phyloP scores from a whole-genome alignment of 371 early-diverging fungal genomes.

The Mucor irregularis region DNA sequence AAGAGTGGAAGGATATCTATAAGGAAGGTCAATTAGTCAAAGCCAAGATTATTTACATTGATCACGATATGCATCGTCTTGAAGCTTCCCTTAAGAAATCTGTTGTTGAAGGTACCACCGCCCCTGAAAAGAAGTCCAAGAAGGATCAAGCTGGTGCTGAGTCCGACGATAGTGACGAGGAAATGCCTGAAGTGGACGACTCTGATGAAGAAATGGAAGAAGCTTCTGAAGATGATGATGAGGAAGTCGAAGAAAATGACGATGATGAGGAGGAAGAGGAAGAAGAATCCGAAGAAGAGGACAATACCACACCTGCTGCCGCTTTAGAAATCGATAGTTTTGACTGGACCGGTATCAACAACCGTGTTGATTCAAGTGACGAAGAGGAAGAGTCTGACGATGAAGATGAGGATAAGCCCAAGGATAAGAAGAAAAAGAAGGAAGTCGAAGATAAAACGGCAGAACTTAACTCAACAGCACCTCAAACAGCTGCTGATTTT shows the following conservation, averaged over 20 bases:
- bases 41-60: conserved; percentile 69
- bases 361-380: conserved; percentile 34
- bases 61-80: conserved; percentile 56
- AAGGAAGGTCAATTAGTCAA: conserved; percentile 76
- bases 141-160: conserved; percentile 27
- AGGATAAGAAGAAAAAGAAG: conserved; percentile 53
- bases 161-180: conserved; percentile 46
- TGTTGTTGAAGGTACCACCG: conserved; percentile 26
- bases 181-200: conserved; percentile 38
- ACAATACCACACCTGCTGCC: conserved; percentile 29
- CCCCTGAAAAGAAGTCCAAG: conserved; percentile 30
- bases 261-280: conserved; percentile 55
- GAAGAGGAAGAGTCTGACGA: conserved; percentile 43
- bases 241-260: conserved; percentile 51
- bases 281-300: conserved; percentile 50
- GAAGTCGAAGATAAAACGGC: conserved; percentile 57
- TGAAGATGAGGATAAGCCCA: conserved; percentile 43
- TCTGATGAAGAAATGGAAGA: conserved; percentile 45
- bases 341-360: conserved; percentile 61
- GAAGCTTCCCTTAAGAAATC: conserved; percentile 65
- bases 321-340: conserved; percentile 50
- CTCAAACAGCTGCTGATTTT: conserved; percentile 71
- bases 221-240: conserved; percentile 47
- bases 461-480: conserved; percentile 55
- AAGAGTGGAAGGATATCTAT: conserved; percentile 77